Evolutionary conservation across 192 early-diverging fungal species (phyloP), one percentile per base, ranked within the genome.

Genomic region (Fimicolochytrium jonesii): DNA sequence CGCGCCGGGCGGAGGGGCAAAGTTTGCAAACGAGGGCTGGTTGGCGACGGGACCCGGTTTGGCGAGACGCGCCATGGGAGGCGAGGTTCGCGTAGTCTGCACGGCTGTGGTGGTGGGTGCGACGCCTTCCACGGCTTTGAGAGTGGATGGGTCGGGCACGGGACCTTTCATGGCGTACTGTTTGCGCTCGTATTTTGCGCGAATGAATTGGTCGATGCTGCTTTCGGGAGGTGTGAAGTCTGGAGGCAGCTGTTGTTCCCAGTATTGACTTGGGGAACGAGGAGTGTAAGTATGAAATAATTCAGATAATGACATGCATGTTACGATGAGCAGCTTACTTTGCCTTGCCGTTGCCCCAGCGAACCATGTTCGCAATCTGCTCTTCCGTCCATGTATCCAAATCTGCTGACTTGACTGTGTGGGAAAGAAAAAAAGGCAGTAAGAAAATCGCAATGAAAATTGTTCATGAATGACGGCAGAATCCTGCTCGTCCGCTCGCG

Each of bases 331-430:
- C 33, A 4, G 34, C 68, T 78, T 78, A 87, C 86, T 74, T 73
- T 25, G 82, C 82, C 64, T 79, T 81, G 31, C 73, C 83, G 65
- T 92, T 92, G 41, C 90, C 90, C 90, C 90, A 92, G 37, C 75
- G 74, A 30, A 77, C 74, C 87, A 92, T 89, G 59, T 78, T 89
- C 62, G 86, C 82, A 25, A 92, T 78, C 69, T 92, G 88, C 26
- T 89, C 87, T 11, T 79, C 79, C 30, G 86, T 85, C 90, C 90
- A 92, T 33, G 83, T 75, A 66, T 92, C 88, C 61, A 92, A 70
- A 73, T 92, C 90, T 6, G 88, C 87, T 36, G 84, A 87, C 68
- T 92, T 92, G n/a, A 92, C 90, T 89, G 58, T 50, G n/a, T 30
- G 0, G 9, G 30, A 60, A 36, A 2, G n/a, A n/a, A n/a, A n/a